A percentile compares a stretch with the other conserved stretches of the same genome.
Evolutionary conservation across 1,284 basidiomycete genomes (phyloP).

Genomic region (Paramarasmius palmivorus): DNA sequence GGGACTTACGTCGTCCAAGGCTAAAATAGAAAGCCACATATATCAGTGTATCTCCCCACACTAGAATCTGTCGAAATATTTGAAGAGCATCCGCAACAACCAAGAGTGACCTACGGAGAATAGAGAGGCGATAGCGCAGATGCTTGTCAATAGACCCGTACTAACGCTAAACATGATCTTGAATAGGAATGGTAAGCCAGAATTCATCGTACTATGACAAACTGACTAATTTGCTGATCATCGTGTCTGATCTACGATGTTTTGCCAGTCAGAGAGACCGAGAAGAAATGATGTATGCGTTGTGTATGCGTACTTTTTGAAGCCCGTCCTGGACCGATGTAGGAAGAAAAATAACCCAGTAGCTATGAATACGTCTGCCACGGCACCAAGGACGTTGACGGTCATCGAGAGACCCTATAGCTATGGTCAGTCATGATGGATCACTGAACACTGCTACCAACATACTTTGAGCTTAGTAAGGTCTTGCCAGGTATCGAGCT

Average conservation of each 20-base stretch:
- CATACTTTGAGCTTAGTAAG: constrained; percentile 44
- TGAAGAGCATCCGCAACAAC: neutral
- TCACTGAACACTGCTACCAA: neutral
- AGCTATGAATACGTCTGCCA: constrained; percentile 52
- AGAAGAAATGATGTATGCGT: constrained; percentile 7
- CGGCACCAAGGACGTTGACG: constrained; percentile 53
- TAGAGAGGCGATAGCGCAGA: constrained; percentile 56
- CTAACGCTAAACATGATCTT: constrained; percentile 56
- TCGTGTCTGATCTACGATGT: constrained; percentile 47
- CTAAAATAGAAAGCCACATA: constrained; percentile 62
- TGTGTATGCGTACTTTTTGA: constrained; percentile 40
- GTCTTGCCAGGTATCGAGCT: constrained; percentile 44
- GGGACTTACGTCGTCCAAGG: constrained; percentile 46
- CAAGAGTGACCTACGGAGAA: constrained; percentile 38
- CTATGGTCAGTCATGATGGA: constrained; percentile 1
- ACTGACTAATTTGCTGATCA: constrained; percentile 53
- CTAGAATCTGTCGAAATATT: constrained; percentile 39
- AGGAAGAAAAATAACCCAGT: constrained; percentile 48
- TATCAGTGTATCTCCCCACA: constrained; percentile 48
- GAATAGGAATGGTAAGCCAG: too few relatives aligned
- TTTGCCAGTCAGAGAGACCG: constrained; percentile 6
- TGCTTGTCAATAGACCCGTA: constrained; percentile 53
- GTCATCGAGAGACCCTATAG: constrained; percentile 52
- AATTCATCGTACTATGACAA: neutral
- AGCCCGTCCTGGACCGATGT: constrained; percentile 50